Percentiles rank a stretch among this genome's conserved stretches.
These are phyloP conservation scores for Phaeophleospora eucalypticola DNA, from an alignment of 2,329 filamentous ascomycete species.

Conservation along the genomic window DNA sequence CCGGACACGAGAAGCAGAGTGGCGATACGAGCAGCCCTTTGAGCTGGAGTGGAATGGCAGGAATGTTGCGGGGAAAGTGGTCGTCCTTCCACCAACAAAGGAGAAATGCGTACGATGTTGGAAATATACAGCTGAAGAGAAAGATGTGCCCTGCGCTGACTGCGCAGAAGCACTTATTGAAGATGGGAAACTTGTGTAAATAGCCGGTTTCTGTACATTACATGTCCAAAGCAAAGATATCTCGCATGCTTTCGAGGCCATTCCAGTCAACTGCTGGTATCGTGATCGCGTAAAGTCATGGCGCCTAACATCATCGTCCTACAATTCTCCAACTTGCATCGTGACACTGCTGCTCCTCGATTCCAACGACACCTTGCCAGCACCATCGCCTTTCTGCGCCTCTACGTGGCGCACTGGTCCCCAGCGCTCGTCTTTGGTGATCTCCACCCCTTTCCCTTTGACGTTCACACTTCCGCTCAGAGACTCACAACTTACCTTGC, in stretches of 20 bases:
- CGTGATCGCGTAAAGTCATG: no score
- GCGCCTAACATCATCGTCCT: no score
- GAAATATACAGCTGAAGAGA: constrained; percentile 69
- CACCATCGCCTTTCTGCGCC: constrained; percentile 38
- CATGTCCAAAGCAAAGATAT: neutral
- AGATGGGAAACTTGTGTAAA: neutral
- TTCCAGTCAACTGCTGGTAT: no score
- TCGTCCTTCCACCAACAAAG: constrained; percentile 43
- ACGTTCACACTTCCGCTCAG: constrained; percentile 37
- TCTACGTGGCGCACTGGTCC: constrained; percentile 29
- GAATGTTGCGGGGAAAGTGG: constrained; percentile 21
- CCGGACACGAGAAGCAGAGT: constrained; percentile 27
- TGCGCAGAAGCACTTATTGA: constrained; percentile 63
- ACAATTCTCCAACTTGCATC: constrained; percentile 22
- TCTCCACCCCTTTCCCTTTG: constrained; percentile 37
- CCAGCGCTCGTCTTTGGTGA: constrained; percentile 28
- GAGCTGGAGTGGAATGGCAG: constrained; percentile 28
- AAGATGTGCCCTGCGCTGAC: constrained; percentile 63
- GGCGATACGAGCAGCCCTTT: constrained; percentile 43
- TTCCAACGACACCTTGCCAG: constrained; percentile 34
- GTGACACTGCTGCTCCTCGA: constrained; percentile 27
- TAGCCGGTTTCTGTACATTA: no score
- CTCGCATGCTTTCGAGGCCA: no score
- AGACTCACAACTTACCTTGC: constrained; percentile 35
- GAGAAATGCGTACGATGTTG: constrained; percentile 86